These are phyloP conservation scores for Niveomyces coronatus DNA, from an alignment of 2,329 filamentous ascomycete species.

Conservation along the genomic window DNA sequence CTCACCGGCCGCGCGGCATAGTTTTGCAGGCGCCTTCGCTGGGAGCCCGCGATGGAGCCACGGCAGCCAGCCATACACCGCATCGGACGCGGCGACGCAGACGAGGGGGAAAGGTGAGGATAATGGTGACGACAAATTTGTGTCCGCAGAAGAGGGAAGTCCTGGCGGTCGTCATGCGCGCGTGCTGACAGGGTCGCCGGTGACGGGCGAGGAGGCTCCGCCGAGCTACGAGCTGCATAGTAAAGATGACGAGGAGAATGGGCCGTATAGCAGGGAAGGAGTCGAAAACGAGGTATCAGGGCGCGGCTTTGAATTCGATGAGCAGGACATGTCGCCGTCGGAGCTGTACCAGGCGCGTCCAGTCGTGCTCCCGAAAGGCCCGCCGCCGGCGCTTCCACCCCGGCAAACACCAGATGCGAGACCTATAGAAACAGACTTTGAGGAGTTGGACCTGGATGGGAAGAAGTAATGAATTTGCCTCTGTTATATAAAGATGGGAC, in stretches of 20 bases:
- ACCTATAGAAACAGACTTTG: conserved; percentile 2
- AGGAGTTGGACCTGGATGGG: conserved; percentile 8
- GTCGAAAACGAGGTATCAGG: background rate
- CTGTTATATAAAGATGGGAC: no score
- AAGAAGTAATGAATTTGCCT: no score
- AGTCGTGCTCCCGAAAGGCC: conserved; percentile 6
- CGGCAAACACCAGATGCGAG: background rate
- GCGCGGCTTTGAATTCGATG: background rate
- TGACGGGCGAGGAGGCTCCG: background rate
- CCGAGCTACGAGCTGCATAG: background rate
- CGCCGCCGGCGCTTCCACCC: conserved; percentile 8
- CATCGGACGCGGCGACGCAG: conserved; percentile 2
- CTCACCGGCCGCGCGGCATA: background rate
- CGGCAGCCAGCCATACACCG: background rate
- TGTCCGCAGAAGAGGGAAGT: no score
- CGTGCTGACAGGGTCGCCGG: no score
- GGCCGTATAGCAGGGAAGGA: background rate
- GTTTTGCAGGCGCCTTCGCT: background rate
- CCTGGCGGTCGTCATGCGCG: background rate
- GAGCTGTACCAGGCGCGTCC: background rate
- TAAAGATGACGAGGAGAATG: background rate
- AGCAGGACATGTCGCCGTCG: background rate
- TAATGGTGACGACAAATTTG: background rate
- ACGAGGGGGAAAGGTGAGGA: background rate
- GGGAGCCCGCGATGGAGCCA: conserved; percentile 2